Conservation (phyloP, 116 monocot genomes). For the Phalaenopsis hybrid region DNA sequence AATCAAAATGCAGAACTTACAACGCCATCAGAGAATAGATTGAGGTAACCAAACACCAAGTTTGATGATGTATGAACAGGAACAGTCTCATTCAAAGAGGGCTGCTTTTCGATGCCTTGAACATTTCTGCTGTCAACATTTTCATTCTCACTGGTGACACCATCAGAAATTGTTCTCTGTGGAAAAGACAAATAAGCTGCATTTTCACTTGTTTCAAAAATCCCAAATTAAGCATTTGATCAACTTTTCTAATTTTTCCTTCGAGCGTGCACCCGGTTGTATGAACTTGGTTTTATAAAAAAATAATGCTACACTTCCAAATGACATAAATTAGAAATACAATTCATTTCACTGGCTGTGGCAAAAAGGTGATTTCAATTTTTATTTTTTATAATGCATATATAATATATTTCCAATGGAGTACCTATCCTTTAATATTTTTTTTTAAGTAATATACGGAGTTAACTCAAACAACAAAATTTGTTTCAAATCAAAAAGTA, state of each 20-base stretch:
- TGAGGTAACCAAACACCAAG: slow-evolving; percentile 94
- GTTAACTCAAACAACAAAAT: neutral
- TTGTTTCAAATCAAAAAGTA: neutral
- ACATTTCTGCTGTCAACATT: slow-evolving; percentile 24
- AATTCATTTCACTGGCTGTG: neutral
- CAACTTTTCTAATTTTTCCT: neutral
- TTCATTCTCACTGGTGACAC: slow-evolving; percentile 12
- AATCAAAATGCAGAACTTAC: slow-evolving; percentile 43
- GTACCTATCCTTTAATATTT: neutral
- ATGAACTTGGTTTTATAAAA: neutral
- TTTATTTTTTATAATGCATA: neutral
- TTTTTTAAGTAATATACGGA: neutral
- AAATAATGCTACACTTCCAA: neutral
- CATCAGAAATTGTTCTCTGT: slow-evolving; percentile 37
- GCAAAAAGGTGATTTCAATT: neutral
- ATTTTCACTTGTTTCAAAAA: neutral
- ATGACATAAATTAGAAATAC: neutral
- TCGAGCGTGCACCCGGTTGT: neutral
- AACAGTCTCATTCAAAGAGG: slow-evolving; percentile 20
- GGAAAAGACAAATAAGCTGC: slow-evolving; percentile 1
- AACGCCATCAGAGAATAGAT: slow-evolving; percentile 97
- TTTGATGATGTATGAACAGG: slow-evolving; percentile 43
- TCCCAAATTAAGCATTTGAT: neutral
- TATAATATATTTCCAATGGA: neutral
- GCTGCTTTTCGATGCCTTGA: slow-evolving; percentile 19